Evolutionary conservation across 2,329 filamentous ascomycete species (phyloP).

Genomic region (Boeremia exigua): DNA sequence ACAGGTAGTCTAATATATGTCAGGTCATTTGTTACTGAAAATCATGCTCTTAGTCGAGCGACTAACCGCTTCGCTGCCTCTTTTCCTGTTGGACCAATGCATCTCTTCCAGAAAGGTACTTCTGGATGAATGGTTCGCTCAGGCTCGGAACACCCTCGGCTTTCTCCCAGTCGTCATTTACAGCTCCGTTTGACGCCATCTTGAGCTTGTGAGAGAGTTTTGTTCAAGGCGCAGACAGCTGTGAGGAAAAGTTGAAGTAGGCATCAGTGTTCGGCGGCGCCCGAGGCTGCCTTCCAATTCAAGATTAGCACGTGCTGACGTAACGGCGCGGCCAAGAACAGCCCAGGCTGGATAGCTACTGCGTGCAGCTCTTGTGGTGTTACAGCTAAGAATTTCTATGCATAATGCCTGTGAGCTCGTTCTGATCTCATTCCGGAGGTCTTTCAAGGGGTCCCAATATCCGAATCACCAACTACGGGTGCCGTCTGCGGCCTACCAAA

Average conservation of each 20-base stretch:
- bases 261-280: conserved; percentile 20
- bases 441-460: background rate
- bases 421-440: background rate
- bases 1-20: conserved; percentile 65
- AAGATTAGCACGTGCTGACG: conserved; percentile 29
- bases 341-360: background rate
- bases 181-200: conserved; percentile 31
- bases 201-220: background rate
- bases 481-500: conserved; percentile 1
- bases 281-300: conserved; percentile 26
- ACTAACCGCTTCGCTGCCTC: conserved; percentile 77
- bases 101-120: conserved; percentile 78
- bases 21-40: conserved; percentile 24
- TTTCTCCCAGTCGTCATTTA: conserved; percentile 48
- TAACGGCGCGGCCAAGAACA: conserved; percentile 13
- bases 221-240: background rate
- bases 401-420: background rate
- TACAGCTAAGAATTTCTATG: background rate
- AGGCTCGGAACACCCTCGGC: conserved; percentile 50
- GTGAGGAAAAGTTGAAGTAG: conserved; percentile 1
- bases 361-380: background rate
- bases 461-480: background rate
- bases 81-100: conserved; percentile 82
- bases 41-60: background rate
- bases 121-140: conserved; percentile 77